Conservation (phyloP, 164 flowering plant genomes). For the Protea cynaroides region DNA sequence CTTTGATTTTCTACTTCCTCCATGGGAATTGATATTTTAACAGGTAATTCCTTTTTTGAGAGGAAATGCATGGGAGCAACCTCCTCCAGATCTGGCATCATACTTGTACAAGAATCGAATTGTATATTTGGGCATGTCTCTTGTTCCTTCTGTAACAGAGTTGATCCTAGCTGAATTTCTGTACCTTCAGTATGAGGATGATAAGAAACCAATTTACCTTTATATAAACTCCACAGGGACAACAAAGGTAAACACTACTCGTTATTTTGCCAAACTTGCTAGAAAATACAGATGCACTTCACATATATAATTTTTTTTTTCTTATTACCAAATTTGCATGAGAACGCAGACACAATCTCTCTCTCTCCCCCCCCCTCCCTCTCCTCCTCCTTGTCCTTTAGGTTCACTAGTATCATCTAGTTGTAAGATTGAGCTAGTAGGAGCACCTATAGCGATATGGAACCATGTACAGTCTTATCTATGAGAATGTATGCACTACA, state of each 20-base stretch:
- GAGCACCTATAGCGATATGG: not conserved
- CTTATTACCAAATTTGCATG: too few relatives aligned
- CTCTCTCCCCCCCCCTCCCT: too few relatives aligned
- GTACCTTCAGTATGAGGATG: slow-evolving; percentile 79
- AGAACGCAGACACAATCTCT: too few relatives aligned
- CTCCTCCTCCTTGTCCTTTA: not conserved
- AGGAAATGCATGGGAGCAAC: slow-evolving; percentile 85
- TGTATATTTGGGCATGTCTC: slow-evolving; percentile 88
- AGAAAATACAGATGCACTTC: not conserved
- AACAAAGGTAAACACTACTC: slow-evolving; percentile 49
- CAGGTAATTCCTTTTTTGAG: slow-evolving; percentile 85
- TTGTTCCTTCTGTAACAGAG: slow-evolving; percentile 87
- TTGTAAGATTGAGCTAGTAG: not conserved
- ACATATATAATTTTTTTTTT: not conserved
- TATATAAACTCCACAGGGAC: slow-evolving; percentile 95
- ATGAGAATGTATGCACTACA: not conserved
- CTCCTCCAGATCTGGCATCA: slow-evolving; percentile 95
- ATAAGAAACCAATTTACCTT: slow-evolving; percentile 73
- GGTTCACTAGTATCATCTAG: not conserved
- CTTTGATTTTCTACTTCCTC: not conserved
- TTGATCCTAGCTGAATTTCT: slow-evolving; percentile 80
- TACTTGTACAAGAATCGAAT: slow-evolving; percentile 79
- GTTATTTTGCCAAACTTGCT: not conserved
- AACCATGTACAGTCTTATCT: not conserved
- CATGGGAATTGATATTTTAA: slow-evolving; percentile 6